These are phyloP conservation scores for Nicotiana otophora DNA, from an alignment of 257 asterid genomes.

Conservation along the genomic window DNA sequence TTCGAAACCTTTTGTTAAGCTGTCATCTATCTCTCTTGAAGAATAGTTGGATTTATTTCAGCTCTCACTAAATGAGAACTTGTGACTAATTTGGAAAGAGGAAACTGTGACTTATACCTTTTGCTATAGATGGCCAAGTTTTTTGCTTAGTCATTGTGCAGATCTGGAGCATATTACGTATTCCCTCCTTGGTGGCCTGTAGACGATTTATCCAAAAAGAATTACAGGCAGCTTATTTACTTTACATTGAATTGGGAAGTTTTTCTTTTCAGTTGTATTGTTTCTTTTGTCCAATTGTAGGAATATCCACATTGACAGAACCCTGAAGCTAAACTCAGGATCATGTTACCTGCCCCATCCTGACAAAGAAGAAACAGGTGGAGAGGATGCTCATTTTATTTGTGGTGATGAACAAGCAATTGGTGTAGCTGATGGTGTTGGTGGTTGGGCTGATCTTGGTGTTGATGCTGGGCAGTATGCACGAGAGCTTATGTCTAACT, in stretches of 20 bases:
- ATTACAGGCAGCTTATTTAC: neutral
- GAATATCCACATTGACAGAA: constrained; percentile 34
- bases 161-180: neutral
- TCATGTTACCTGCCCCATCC: constrained; percentile 96
- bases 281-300: constrained; percentile 32
- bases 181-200: neutral
- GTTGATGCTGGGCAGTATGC: constrained; percentile 82
- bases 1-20: neutral
- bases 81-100: neutral
- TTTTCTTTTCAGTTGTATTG: neutral
- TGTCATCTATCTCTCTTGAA: neutral
- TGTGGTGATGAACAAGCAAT: constrained; percentile 72
- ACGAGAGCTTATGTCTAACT: constrained; percentile 86
- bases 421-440: constrained; percentile 99
- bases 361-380: constrained; percentile 96
- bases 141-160: neutral
- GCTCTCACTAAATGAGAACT: neutral
- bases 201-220: neutral
- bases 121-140: neutral
- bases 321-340: constrained; percentile 77
- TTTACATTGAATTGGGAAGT: neutral
- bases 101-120: constrained; percentile 1
- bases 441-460: constrained; percentile 97
- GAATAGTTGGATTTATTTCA: neutral
- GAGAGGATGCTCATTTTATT: constrained; percentile 96